Evolutionary conservation across 225 moss, liverwort and hornwort genomes (phyloP).

Genomic region (Physcomitrellopsis africana): DNA sequence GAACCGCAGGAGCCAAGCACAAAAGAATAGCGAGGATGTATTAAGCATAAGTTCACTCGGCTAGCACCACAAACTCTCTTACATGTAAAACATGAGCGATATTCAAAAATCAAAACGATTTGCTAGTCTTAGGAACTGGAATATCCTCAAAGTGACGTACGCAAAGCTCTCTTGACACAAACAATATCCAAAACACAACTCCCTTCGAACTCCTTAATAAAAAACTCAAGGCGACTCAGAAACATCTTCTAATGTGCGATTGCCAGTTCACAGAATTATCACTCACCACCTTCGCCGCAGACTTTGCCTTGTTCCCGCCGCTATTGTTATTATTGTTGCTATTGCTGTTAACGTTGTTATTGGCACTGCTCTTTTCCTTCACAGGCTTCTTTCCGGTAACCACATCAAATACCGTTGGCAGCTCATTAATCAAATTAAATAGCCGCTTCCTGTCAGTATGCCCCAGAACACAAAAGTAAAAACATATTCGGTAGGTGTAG

Average conservation of each 20-base stretch:
- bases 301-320: constrained; percentile 38
- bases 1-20: too few species aligned
- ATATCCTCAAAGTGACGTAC: neutral
- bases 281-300: constrained; percentile 32
- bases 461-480: constrained; percentile 22
- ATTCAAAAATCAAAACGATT: neutral
- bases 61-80: too few species aligned
- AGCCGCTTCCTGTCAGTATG: constrained; percentile 40
- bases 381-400: constrained; percentile 48
- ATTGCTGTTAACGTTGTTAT: constrained; percentile 23
- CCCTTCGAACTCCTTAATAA: neutral
- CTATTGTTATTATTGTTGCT: constrained; percentile 33
- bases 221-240: neutral
- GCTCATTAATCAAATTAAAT: constrained; percentile 47
- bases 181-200: neutral
- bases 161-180: neutral
- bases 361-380: constrained; percentile 37
- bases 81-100: neutral
- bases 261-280: neutral
- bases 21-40: too few species aligned
- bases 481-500: neutral
- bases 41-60: too few species aligned
- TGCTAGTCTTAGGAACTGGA: neutral
- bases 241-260: too few species aligned
- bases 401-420: constrained; percentile 46